Base-by-base conservation (phyloP, 2,329 filamentous ascomycete genomes). In the Bipolaris zeicola region DNA sequence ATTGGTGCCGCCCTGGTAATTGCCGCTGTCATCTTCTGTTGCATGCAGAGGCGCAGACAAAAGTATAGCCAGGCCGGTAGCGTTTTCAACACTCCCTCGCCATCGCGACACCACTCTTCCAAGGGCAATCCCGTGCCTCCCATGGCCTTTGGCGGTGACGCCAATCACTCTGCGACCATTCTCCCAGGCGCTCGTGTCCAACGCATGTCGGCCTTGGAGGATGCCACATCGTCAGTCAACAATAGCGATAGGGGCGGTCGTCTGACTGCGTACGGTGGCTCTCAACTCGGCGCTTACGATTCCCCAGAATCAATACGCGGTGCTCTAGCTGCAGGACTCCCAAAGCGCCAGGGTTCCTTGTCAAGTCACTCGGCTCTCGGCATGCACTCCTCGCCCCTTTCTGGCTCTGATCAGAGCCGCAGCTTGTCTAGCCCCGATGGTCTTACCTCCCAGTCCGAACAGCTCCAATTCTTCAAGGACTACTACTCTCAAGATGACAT, bases 401-500 rank as follows among this genome's bases (percentile, higher is more conserved):
- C 84, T 10, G 65, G 62, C 28, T 75, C 71, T 31, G 67, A 70
- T 33, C 63, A 63, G 36, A 68, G 81, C 72, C 56, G 92, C 85
- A 73, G 88, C 82, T 88, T 91, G 76, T 96, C 93, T 3, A 97
- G 93, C 3, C 92, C 92, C 0, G 90, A 90, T 68, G 92, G 89
- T 24, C 79, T 94, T 59, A 86, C 88, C 22, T 96, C 92, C 57
- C 92, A 97, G 74, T 98, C 94, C 0, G 95, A 99, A 77, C 95
- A 98, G 75, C 80, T 99, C 51, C 89, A 91, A 3, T 96, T 92
- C 72, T 99, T 99, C 86, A 96, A 96, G 73, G 95, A 99, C 76
- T 99, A 99, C 77, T 99, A 99, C 74, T 98, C 94, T 2, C 89
- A 94, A 67, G 95, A 98, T 68, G 93, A 98, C 68, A 96, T 99